phyloP scores from a whole-genome alignment of 129 eudicot genomes.

The Flaveria brownii region DNA sequence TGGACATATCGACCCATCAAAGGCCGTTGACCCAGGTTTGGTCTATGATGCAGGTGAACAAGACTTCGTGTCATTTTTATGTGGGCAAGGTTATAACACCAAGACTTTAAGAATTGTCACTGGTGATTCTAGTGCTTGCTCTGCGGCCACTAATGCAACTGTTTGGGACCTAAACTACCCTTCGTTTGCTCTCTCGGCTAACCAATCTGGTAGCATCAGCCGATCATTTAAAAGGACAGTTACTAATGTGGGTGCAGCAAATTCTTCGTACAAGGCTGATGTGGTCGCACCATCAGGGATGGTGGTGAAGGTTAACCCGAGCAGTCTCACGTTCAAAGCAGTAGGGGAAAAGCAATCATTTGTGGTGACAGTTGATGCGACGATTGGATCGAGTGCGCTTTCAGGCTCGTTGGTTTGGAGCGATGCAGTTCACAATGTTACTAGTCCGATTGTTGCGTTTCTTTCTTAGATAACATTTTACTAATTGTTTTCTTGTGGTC shows the following conservation, averaged over 20 bases:
- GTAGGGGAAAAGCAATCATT: slow-evolving; percentile 43
- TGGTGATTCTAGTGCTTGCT: slow-evolving; percentile 36
- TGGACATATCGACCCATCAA: slow-evolving; percentile 45
- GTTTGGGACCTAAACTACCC: slow-evolving; percentile 53
- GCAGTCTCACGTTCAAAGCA: slow-evolving; percentile 31
- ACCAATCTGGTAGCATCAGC: neutral
- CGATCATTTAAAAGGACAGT: slow-evolving; percentile 41
- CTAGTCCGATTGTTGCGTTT: slow-evolving; percentile 62
- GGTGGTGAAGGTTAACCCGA: slow-evolving; percentile 39
- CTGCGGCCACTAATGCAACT: slow-evolving; percentile 20
- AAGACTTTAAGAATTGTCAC: slow-evolving; percentile 27
- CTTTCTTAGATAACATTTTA: neutral
- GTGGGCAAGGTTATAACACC: slow-evolving; percentile 54
- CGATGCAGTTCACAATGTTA: slow-evolving; percentile 52
- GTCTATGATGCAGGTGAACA: slow-evolving; percentile 45
- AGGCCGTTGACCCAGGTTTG: slow-evolving; percentile 48
- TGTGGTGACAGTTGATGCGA: slow-evolving; percentile 47
- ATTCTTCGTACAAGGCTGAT: slow-evolving; percentile 36
- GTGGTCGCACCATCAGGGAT: slow-evolving; percentile 44
- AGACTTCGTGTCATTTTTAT: slow-evolving; percentile 45
- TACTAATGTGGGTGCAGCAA: slow-evolving; percentile 50
- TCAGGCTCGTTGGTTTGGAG: slow-evolving; percentile 68
- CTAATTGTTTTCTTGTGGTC: slow-evolving; percentile 12
- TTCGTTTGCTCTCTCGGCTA: slow-evolving; percentile 40
- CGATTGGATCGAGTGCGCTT: slow-evolving; percentile 1